A percentile compares a stretch with the other conserved stretches of the same genome.
Conservation (phyloP, 495 filamentous ascomycete species). For the Cairneyella variabilis region DNA sequence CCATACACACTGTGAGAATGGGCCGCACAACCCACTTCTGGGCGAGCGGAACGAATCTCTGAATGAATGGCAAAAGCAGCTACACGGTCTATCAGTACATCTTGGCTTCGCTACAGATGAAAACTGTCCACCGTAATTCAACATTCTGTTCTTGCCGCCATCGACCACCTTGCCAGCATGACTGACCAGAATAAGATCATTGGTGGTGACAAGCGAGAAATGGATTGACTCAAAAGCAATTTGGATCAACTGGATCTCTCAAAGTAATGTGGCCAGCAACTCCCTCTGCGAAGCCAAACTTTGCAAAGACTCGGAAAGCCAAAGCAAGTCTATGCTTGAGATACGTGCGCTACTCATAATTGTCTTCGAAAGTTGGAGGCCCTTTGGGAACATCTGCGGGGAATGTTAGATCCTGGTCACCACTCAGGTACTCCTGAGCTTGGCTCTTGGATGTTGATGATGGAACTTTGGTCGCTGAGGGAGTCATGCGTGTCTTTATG, state of each 20-base stretch:
- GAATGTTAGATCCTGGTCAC: constrained; percentile 4
- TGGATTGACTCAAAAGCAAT: constrained; percentile 72
- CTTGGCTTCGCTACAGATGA: no score
- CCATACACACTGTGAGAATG: constrained; percentile 70
- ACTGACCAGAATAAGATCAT: constrained; percentile 67
- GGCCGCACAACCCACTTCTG: constrained; percentile 66
- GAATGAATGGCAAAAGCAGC: constrained; percentile 64
- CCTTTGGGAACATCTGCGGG: constrained; percentile 15
- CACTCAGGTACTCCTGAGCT: constrained; percentile 1
- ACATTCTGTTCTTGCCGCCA: constrained; percentile 40
- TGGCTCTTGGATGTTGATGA: not conserved
- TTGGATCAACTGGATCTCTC: constrained; percentile 61
- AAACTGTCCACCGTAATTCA: constrained; percentile 26
- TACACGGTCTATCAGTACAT: constrained; percentile 57
- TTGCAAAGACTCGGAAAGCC: constrained; percentile 65
- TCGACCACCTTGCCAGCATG: constrained; percentile 61
- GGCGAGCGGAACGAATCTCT: constrained; percentile 59
- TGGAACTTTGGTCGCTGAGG: constrained; percentile 1
- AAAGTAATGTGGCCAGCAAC: constrained; percentile 59
- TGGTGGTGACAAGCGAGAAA: constrained; percentile 61
- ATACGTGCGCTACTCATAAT: constrained; percentile 52
- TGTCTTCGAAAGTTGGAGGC: constrained; percentile 12
- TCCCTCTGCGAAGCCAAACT: constrained; percentile 56
- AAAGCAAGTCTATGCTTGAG: constrained; percentile 62
- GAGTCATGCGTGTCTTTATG: constrained; percentile 3